Conservation (phyloP, 225 moss, liverwort and hornwort genomes). For the Climacium dendroides region DNA sequence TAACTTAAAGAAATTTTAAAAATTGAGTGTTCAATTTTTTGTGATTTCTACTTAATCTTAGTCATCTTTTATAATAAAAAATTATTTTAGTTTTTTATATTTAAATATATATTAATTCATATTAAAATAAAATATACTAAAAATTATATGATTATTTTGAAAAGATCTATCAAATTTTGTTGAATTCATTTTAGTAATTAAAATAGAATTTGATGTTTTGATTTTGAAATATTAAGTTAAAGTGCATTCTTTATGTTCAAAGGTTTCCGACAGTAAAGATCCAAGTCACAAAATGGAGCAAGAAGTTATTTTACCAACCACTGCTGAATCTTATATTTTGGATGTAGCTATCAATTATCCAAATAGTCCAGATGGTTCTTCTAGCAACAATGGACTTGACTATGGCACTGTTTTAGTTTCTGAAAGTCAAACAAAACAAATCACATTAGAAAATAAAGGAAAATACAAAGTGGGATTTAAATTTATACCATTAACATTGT, state of each 20-base stretch:
- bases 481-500: constrained; percentile 28
- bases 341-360: constrained; percentile 48
- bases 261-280: constrained; percentile 45
- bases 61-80: accelerated
- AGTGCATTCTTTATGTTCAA: not conserved
- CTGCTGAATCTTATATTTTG: constrained; percentile 54
- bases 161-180: not conserved
- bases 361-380: not conserved
- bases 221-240: not conserved
- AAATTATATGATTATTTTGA: not conserved
- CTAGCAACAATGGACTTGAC: constrained; percentile 24
- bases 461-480: constrained; percentile 57
- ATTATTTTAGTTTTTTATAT: too few relatives aligned
- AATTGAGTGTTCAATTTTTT: not conserved
- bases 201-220: not conserved
- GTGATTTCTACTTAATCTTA: accelerated
- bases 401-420: constrained; percentile 55
- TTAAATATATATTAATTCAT: not conserved
- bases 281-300: constrained; percentile 22
- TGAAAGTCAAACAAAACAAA: constrained; percentile 10
- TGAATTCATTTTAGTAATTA: too few relatives aligned
- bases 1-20: not conserved
- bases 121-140: not conserved
- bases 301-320: constrained; percentile 32
- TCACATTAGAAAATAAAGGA: constrained; percentile 69